Percentiles rank a stretch among this genome's conserved stretches.
Conservation (phyloP, 805 yeast species). For the Starmerella tilneyi region DNA sequence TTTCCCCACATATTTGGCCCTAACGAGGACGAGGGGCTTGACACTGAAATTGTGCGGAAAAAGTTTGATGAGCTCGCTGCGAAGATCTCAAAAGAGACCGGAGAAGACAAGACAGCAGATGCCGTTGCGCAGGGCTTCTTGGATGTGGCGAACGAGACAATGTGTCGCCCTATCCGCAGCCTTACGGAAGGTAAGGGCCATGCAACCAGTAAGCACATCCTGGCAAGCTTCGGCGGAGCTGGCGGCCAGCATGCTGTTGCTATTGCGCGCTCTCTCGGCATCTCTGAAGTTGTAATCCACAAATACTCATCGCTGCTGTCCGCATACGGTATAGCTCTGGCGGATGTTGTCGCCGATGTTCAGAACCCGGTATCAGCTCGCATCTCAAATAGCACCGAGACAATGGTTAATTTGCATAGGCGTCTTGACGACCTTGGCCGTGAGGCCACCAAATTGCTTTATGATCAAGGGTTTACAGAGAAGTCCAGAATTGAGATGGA, state of each 20-base stretch:
- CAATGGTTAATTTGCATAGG: slow-evolving; percentile 32
- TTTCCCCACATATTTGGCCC: slow-evolving; percentile 82
- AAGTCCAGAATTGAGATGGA: slow-evolving; percentile 41
- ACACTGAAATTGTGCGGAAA: slow-evolving; percentile 39
- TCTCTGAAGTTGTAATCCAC: slow-evolving; percentile 59
- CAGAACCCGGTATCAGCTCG: slow-evolving; percentile 58
- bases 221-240: slow-evolving; percentile 86
- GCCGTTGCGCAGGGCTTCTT: slow-evolving; percentile 74
- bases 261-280: slow-evolving; percentile 62
- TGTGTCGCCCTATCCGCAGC: slow-evolving; percentile 84
- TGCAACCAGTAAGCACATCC: slow-evolving; percentile 50
- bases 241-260: slow-evolving; percentile 86
- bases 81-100: slow-evolving; percentile 46
- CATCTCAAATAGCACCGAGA: slow-evolving; percentile 28
- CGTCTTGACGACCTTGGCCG: slow-evolving; percentile 40
- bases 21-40: slow-evolving; percentile 60
- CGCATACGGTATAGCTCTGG: slow-evolving; percentile 80
- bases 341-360: slow-evolving; percentile 72
- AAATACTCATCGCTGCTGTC: slow-evolving; percentile 73
- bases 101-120: slow-evolving; percentile 41
- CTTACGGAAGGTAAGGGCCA: slow-evolving; percentile 79
- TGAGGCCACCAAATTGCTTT: slow-evolving; percentile 37
- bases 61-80: slow-evolving; percentile 48
- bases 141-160: slow-evolving; percentile 73
- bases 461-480: slow-evolving; percentile 45